Evolutionary conservation across 257 asterid genomes (phyloP), one percentile per base, ranked within the genome.

Genomic region (Mentha longifolia): DNA sequence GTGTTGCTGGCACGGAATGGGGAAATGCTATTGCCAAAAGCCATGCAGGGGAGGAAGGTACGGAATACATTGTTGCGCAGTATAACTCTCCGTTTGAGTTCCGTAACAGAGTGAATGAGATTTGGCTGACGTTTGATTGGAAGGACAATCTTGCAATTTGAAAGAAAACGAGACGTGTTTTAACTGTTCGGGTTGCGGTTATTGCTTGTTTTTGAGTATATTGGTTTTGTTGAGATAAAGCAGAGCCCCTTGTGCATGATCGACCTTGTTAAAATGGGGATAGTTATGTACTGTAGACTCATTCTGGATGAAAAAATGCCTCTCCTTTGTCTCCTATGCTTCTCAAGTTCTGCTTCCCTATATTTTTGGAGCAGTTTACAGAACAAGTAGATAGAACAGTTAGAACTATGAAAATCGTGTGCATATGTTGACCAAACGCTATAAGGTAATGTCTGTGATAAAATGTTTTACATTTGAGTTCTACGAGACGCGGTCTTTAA

Each of bases 81-180:
- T 92, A 90, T 71, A 92, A 90, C 63, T 90, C 98, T 6, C 97
- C 97, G 0, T 92, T 92, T 57, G 98, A 92, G 85, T 85, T 85
- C 61, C 71, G 49, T 43, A 68, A 78, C 78, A 80, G 98, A 73
- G 88, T 92, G 28, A 92, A 92, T 54, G 97, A 92, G 82, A 81
- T 92, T 7, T 92, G 98, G 97, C 72, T 92, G 66, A 78, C 90
- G 1, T 87, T 91, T 42, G 54, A 81, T 59, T n/a, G 68, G 75
- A 81, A 79, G 3, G 61, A 68, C 16, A 83, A 41, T 3, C 15
- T 72, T 15, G 61, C 61, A 35, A 3, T 65, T 19, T 70, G 71
- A 72, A 30, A 49, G 1, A n/a, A n/a, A n/a, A 28, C 22, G 47
- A 60, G 65, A n/a, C 47, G 30, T 51, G 57, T 7, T 7, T n/a